A percentile compares a stretch with the other conserved stretches of the same genome.
These are phyloP conservation scores for Diaporthe ampelina DNA, from an alignment of 2,329 filamentous ascomycete species.

Conservation along the genomic window DNA sequence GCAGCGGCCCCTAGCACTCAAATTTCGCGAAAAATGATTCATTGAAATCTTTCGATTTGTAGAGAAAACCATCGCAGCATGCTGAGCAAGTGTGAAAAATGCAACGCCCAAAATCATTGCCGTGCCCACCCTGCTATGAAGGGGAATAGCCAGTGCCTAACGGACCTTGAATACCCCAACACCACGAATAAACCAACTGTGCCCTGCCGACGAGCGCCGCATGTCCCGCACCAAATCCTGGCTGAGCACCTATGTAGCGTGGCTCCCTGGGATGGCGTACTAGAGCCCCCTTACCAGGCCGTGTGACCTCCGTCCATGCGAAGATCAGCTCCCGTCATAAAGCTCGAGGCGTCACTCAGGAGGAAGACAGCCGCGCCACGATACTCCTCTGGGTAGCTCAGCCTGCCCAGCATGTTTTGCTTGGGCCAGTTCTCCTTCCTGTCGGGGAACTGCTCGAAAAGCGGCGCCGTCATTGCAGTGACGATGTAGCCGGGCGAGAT, in stretches of 20 bases:
- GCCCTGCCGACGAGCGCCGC: background rate
- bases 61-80: background rate
- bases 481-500: conserved; percentile 86
- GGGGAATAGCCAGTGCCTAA: background rate
- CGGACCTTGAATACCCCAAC: background rate
- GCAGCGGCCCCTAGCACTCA: too few species aligned
- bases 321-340: conserved; percentile 79
- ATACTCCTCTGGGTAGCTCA: conserved; percentile 78
- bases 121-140: background rate
- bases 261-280: background rate
- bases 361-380: conserved; percentile 78
- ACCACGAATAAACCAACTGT: background rate
- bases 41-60: background rate
- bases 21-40: background rate
- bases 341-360: conserved; percentile 76
- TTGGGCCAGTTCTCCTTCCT: conserved; percentile 77
- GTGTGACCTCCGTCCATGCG: conserved; percentile 80
- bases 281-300: conserved; percentile 63
- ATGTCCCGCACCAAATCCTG: background rate
- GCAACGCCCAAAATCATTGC: background rate
- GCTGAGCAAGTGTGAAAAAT: conserved; percentile 1
- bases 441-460: conserved; percentile 84
- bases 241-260: background rate
- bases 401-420: conserved; percentile 85
- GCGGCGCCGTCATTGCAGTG: conserved; percentile 84